These are phyloP conservation scores for Austroboletus novae-zelandiae DNA, from an alignment of 1,284 basidiomycete genomes.

Conservation along the genomic window DNA sequence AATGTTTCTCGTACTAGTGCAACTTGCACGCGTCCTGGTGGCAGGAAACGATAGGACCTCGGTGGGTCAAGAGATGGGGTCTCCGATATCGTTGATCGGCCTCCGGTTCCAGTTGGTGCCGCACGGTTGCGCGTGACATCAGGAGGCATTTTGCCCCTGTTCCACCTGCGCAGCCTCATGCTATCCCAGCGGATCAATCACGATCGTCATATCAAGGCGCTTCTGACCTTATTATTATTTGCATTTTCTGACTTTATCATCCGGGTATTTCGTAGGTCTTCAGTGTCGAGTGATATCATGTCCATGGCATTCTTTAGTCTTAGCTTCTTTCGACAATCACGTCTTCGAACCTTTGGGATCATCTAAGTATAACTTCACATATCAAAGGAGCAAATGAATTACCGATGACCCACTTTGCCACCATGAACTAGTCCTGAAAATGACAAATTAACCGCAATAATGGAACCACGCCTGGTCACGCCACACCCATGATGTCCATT, in stretches of 20 bases:
- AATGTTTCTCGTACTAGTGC: neutral
- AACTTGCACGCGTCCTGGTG: neutral
- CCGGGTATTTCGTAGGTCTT: neutral
- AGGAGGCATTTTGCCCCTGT: conserved; percentile 7
- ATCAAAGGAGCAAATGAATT: neutral
- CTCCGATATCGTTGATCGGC: neutral
- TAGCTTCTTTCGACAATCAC: neutral
- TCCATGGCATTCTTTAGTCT: neutral
- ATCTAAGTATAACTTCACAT: neutral
- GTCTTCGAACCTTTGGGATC: too few species aligned
- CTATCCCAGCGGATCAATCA: conserved; percentile 7
- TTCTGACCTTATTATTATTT: neutral
- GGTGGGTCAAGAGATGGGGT: neutral
- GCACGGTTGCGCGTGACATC: neutral
- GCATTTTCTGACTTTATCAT: neutral
- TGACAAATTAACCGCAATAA: neutral
- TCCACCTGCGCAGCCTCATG: neutral
- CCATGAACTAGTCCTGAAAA: neutral
- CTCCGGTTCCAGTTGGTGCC: neutral
- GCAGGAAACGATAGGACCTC: neutral
- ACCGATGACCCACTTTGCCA: neutral
- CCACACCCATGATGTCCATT: neutral
- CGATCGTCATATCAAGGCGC: neutral
- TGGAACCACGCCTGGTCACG: neutral
- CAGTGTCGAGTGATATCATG: neutral